Percentiles rank a stretch among this genome's conserved stretches.
Evolutionary conservation across 805 yeast species (phyloP).

Genomic region (Metschnikowia proteae): DNA sequence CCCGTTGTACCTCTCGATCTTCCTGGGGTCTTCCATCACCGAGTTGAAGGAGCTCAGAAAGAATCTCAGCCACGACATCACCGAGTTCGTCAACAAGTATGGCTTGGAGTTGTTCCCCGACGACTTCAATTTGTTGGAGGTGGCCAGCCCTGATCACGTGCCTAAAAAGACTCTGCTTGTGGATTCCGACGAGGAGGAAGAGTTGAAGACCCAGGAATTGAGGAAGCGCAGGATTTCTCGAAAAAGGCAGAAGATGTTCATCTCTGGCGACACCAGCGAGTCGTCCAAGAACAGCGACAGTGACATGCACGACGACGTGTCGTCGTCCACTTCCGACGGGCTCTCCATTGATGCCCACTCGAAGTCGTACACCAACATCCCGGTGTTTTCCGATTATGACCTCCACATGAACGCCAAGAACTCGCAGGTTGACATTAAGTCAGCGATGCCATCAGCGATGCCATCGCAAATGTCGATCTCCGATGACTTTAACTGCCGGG

Average conservation of each 20-base stretch:
- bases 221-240: slow-evolving; percentile 40
- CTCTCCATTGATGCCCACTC: slow-evolving; percentile 56
- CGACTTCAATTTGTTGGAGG: slow-evolving; percentile 63
- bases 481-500: slow-evolving; percentile 28
- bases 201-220: slow-evolving; percentile 44
- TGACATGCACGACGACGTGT: slow-evolving; percentile 20
- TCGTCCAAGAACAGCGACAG: slow-evolving; percentile 15
- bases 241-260: slow-evolving; percentile 20
- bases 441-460: slow-evolving; percentile 12
- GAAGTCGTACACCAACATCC: slow-evolving; percentile 59
- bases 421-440: slow-evolving; percentile 15
- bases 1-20: slow-evolving; percentile 69
- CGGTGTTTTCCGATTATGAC: slow-evolving; percentile 53
- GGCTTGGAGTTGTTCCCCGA: slow-evolving; percentile 82
- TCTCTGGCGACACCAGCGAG: slow-evolving; percentile 7
- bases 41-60: slow-evolving; percentile 60
- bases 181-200: slow-evolving; percentile 50
- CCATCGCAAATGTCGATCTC: slow-evolving; percentile 29
- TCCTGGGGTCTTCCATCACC: slow-evolving; percentile 51
- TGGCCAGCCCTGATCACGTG: slow-evolving; percentile 34
- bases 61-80: slow-evolving; percentile 65
- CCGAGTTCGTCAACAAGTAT: slow-evolving; percentile 70
- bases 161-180: slow-evolving; percentile 21
- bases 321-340: slow-evolving; percentile 53
- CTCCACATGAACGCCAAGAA: slow-evolving; percentile 29